Evolutionary conservation across 2,329 filamentous ascomycete genomes (phyloP).

Genomic region (Aspergillus sp.): DNA sequence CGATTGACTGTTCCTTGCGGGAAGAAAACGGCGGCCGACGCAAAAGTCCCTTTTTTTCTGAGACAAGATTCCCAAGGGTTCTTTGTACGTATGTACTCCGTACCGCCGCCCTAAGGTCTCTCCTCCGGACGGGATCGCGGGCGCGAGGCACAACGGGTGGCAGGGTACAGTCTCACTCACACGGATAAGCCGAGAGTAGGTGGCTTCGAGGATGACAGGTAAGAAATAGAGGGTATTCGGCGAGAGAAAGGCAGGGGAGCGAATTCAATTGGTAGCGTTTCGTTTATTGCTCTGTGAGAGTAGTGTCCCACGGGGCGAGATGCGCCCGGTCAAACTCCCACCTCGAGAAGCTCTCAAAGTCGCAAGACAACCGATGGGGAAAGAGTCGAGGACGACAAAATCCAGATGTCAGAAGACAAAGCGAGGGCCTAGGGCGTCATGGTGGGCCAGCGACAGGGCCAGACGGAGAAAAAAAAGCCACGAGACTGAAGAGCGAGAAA

Average conservation of each 20-base stretch:
- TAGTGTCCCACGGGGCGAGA: slow-evolving; percentile 23
- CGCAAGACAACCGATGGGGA: slow-evolving; percentile 23
- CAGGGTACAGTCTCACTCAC: slow-evolving; percentile 13
- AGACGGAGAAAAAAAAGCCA: slow-evolving; percentile 26
- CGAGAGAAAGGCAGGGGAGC: slow-evolving; percentile 11
- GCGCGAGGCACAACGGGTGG: slow-evolving; percentile 15
- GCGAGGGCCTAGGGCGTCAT: slow-evolving; percentile 30
- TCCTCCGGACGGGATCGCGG: slow-evolving; percentile 11
- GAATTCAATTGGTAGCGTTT: slow-evolving; percentile 17
- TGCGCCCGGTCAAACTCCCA: slow-evolving; percentile 23
- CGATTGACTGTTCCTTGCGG: slow-evolving; percentile 13
- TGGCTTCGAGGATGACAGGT: neutral
- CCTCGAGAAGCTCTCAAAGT: slow-evolving; percentile 17
- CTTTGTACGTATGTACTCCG: slow-evolving; percentile 3
- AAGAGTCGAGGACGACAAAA: slow-evolving; percentile 18
- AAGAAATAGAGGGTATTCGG: slow-evolving; percentile 9
- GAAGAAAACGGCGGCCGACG: slow-evolving; percentile 12
- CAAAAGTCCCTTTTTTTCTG: slow-evolving; percentile 21
- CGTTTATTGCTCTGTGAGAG: slow-evolving; percentile 10
- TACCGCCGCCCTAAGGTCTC: slow-evolving; percentile 16
- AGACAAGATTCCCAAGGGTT: slow-evolving; percentile 19
- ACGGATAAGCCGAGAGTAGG: neutral
- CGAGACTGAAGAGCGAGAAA: slow-evolving; percentile 19
- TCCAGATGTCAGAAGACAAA: slow-evolving; percentile 20
- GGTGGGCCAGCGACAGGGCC: slow-evolving; percentile 29